Evolutionary conservation across 192 early-diverging fungal species (phyloP), one percentile per base, ranked within the genome.

Genomic region (Linnemannia hyalina): DNA sequence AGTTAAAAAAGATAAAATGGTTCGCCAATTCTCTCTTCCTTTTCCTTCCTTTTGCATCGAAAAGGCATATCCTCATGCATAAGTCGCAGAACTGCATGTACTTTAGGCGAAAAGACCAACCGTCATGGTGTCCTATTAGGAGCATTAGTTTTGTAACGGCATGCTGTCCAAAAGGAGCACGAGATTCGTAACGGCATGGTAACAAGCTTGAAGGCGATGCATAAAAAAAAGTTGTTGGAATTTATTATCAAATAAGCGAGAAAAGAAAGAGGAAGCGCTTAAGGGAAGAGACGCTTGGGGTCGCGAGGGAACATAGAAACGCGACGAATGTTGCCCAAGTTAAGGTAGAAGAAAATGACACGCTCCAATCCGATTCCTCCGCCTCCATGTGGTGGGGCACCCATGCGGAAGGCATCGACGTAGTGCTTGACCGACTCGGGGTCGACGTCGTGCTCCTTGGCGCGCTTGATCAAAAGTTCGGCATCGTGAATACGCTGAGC

Each of bases 401-500:
- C 99, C 88, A 94, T 97, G 90, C 97, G 97, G 93, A 99, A 99
- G 52, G 96, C 95, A 88, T 97, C 95, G 77, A 99, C 88, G 81
- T 99, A 99, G 70, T 94, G 92, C 89, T 97, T 94, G 77, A 99
- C 95, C n/a, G 96, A 93, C 4, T 73, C 82, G 22, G 95, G 80
- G 70, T 98, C 96, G 74, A 99, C 91, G 35, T 88, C 94, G 55
- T 97, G 94, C 44, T 88, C 94, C 77, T 93, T 91, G 73, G 94
- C 93, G 46, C 97, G 93, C 89, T 98, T 92, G 65, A 91, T 89
- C 80, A 99, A 91, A 70, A 95, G 91, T 23, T 85, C 93, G 4
- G 97, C 86, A 85, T 99, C 97, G 87, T 99, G 99, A 70, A 99
- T 93, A 93, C 99, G 97, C 92, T 99, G 99, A 22, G 98, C 99